Evolutionary conservation across 2,329 filamentous ascomycete species (phyloP), one percentile per base, ranked within the genome.

Genomic region (Xylariaceae sp.): DNA sequence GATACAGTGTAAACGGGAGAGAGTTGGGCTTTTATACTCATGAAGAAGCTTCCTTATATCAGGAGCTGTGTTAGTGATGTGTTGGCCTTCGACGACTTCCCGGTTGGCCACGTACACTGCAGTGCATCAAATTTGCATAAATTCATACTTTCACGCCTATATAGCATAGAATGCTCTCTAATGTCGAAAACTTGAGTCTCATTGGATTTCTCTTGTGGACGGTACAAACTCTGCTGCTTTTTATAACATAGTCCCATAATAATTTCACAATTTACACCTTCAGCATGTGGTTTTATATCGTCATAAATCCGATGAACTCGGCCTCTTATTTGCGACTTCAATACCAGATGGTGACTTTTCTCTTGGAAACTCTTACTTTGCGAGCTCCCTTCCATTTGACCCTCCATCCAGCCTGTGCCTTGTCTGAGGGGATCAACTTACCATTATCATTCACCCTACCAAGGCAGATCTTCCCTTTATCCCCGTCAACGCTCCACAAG

Each of bases 361-460:
- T 53, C 46, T n/a, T 52, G 2, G 20, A 45, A 19, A 26, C 52
- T 18, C 16, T 40, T 2, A 57, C 37, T 18, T 53, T 58, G 3
- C 58, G 52, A 37, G 52, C 46, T 29, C 55, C 44, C 21, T 37
- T 29, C 58, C 58, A 61, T 41, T 41, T 45, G 44, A 61, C 18
- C 20, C n/a, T 49, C 49, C 52, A 59, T 10, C 55, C 55, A 26
- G 55, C 52, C 48, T 61, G 55, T 2, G 58, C 58, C 18, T 48
- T 50, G 20, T 50, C 48, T 14, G 55, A 55, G 29, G 55, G 58
- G 29, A 58, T 44, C 23, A 61, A 20, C n/a, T 45, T 50, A 2
- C 58, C 54, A 41, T 58, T 45, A 14, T 18, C 44, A 3, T 48
- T 37, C 5, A 60, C 58, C n/a, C 49, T 53, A 14, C 58, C 58